phyloP scores from a whole-genome alignment of 2,329 filamentous ascomycete species.

The Scorias spongiosa region DNA sequence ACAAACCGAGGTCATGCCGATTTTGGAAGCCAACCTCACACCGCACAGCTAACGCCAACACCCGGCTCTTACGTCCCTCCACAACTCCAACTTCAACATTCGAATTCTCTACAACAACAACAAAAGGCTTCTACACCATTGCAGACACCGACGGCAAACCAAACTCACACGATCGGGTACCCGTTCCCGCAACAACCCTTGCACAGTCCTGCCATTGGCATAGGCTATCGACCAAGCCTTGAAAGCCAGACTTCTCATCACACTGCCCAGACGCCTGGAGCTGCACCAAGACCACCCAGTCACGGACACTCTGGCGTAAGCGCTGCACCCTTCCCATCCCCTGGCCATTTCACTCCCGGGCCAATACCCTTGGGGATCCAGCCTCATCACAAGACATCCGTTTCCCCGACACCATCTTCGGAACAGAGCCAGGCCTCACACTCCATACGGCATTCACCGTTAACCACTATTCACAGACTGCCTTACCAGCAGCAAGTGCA shows the following conservation, averaged over 20 bases:
- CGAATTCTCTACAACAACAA: background rate
- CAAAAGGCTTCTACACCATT: background rate
- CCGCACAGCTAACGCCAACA: background rate
- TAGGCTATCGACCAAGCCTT: background rate
- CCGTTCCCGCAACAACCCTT: background rate
- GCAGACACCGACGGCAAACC: background rate
- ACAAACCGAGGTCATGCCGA: background rate
- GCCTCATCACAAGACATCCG: constrained; percentile 5
- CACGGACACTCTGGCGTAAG: background rate
- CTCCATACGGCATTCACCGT: constrained; percentile 17
- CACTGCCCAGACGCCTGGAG: background rate
- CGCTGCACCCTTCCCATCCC: background rate
- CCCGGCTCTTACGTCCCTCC: background rate
- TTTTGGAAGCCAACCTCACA: background rate
- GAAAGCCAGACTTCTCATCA: background rate
- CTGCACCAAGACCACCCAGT: background rate
- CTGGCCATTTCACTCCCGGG: background rate
- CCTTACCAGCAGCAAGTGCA: constrained; percentile 17
- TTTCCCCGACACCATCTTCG: constrained; percentile 20
- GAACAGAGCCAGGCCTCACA: constrained; percentile 18
- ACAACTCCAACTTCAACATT: background rate
- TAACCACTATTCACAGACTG: constrained; percentile 18
- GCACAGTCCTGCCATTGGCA: background rate
- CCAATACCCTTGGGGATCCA: background rate
- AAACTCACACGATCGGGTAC: background rate